Conservation (phyloP, 148 eudicot genomes). For the Cornus kousa region DNA sequence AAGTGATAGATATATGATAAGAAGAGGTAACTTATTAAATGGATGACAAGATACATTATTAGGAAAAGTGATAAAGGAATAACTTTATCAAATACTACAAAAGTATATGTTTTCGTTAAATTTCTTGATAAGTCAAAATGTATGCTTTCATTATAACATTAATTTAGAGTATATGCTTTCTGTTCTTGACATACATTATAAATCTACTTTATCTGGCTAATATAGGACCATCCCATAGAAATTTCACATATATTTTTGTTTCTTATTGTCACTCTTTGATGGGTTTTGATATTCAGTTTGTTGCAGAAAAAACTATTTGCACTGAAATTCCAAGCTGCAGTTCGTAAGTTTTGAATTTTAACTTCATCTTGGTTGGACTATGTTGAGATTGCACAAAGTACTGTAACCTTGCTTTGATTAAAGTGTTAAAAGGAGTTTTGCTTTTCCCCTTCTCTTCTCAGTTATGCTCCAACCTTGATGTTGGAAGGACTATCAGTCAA, state of each 20-base stretch:
- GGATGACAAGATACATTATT: too few relatives aligned
- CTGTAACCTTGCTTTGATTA: neutral
- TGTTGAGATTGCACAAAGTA: neutral
- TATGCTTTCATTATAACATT: neutral
- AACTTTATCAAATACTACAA: too few relatives aligned
- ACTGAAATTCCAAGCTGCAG: slow-evolving; percentile 72
- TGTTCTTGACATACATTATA: neutral
- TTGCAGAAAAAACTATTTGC: slow-evolving; percentile 50
- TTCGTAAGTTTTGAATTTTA: slow-evolving; percentile 47
- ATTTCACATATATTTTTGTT: neutral
- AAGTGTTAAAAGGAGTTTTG: neutral
- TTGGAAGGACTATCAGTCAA: slow-evolving; percentile 71
- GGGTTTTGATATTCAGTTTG: slow-evolving; percentile 33
- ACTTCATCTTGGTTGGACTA: neutral
- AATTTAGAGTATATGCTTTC: neutral
- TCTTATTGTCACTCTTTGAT: slow-evolving; percentile 7
- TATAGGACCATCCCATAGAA: neutral
- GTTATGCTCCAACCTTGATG: slow-evolving; percentile 73
- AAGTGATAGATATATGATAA: too few relatives aligned
- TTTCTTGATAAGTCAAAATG: neutral
- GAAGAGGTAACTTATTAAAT: too few relatives aligned
- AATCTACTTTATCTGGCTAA: neutral
- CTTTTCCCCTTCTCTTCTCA: slow-evolving; percentile 21
- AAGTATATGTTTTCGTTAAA: too few relatives aligned
- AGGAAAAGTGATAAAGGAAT: too few relatives aligned